These are phyloP conservation scores for Auricularia auricula-judae DNA, from an alignment of 768 basidiomycete genomes.

Conservation along the genomic window DNA sequence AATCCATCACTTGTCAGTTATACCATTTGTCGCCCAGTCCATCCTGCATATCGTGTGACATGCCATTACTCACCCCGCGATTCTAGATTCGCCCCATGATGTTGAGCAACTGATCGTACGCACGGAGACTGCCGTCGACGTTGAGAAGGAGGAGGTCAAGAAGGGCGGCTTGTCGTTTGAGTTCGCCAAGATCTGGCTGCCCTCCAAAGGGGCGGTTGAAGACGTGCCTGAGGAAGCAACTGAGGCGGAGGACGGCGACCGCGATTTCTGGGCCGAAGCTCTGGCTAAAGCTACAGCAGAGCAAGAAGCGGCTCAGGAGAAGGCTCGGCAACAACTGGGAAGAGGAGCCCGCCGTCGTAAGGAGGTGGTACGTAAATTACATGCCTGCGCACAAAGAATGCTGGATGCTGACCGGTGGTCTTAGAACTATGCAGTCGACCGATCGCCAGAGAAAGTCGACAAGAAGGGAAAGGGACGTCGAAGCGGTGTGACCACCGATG, in stretches of 20 bases:
- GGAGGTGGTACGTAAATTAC: conserved; percentile 42
- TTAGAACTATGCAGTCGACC: conserved; percentile 26
- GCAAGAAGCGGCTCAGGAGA: conserved; percentile 34
- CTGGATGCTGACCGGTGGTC: neutral
- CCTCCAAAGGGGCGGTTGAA: conserved; percentile 60
- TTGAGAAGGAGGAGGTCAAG: conserved; percentile 34
- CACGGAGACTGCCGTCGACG: conserved; percentile 62
- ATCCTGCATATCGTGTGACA: neutral
- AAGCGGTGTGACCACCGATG: conserved; percentile 19
- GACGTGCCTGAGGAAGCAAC: conserved; percentile 45
- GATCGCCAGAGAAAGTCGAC: conserved; percentile 25
- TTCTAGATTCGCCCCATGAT: conserved; percentile 63
- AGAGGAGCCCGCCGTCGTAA: conserved; percentile 59
- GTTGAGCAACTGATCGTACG: conserved; percentile 80
- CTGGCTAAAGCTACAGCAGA: conserved; percentile 35
- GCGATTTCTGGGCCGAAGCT: conserved; percentile 75
- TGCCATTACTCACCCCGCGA: no score
- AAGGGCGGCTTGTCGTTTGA: conserved; percentile 56
- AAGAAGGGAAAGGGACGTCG: conserved; percentile 9
- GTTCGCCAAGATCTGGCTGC: conserved; percentile 89
- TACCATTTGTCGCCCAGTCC: neutral
- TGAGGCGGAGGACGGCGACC: conserved; percentile 32
- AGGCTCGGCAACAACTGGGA: conserved; percentile 48
- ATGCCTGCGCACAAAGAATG: conserved; percentile 16
- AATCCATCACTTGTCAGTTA: conserved; percentile 60